phyloP scores from a whole-genome alignment of 768 basidiomycete species.

The Lactarius hengduanensis region DNA sequence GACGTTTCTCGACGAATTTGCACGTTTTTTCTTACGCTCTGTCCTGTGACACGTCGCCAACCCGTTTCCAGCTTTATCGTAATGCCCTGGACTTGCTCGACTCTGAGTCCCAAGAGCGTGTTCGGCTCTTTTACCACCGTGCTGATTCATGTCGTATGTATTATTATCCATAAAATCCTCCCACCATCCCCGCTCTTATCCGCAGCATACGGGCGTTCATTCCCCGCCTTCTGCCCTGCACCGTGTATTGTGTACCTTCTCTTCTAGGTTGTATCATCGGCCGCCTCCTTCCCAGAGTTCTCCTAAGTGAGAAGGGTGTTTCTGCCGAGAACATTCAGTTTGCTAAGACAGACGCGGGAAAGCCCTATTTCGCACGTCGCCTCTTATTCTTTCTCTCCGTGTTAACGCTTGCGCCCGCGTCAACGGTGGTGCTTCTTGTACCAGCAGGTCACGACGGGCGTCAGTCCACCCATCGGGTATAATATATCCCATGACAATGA shows the following conservation, averaged over 20 bases:
- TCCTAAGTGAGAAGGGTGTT: constrained; percentile 60
- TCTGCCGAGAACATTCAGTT: constrained; percentile 49
- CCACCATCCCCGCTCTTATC: background rate
- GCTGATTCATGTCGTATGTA: constrained; percentile 73
- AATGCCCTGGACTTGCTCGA: constrained; percentile 59
- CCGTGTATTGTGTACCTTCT: background rate
- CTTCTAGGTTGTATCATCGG: constrained; percentile 71
- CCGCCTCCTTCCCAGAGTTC: constrained; percentile 63
- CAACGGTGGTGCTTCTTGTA: background rate
- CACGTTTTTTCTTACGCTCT: constrained; percentile 2
- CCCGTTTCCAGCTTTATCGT: constrained; percentile 54
- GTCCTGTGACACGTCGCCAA: background rate
- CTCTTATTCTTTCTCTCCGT: background rate
- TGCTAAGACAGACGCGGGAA: constrained; percentile 58
- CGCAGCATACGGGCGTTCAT: background rate
- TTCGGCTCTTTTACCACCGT: constrained; percentile 65
- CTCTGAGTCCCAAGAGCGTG: constrained; percentile 49
- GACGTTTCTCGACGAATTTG: constrained; percentile 23
- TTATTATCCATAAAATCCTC: too few relatives aligned
- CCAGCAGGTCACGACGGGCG: constrained; percentile 43
- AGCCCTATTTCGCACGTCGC: constrained; percentile 69
- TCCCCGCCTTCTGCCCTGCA: background rate
- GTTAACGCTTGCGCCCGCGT: constrained; percentile 3
- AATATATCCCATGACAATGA: constrained; percentile 83
- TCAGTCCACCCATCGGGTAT: constrained; percentile 63